Evolutionary conservation across 495 filamentous ascomycete species (phyloP), one percentile per base, ranked within the genome.

Genomic region (Staphylotrichum longicolle): DNA sequence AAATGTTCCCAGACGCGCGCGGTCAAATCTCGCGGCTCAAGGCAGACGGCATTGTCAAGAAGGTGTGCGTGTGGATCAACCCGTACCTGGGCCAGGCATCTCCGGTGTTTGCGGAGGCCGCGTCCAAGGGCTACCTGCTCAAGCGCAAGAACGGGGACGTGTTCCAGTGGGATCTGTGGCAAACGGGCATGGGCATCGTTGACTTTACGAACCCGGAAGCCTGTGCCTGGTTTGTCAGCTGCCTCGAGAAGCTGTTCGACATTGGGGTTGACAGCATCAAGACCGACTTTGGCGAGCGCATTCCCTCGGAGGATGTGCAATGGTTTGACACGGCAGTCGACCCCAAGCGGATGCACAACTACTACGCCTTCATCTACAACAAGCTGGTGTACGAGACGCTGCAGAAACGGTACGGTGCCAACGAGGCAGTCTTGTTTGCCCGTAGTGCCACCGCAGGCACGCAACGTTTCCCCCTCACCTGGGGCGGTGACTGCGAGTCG

Each of bases 161-260:
- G 30, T 90, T 82, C 80, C 86, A 90, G 72, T 89, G 86, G 85
- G 87, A 89, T 65, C 72, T 87, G 41, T 90, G 87, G 87, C 86
- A 89, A 67, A 83, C 85, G 20, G 87, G 87, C 40, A 91, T 91
- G 87, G 86, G 86, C 3, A 74, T 90, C 4, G 77, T 90, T 8
- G 88, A 89, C 66, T 88, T 90, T 72, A 90, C 87, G 5, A 90
- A 90, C 68, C 88, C 86, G 2, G 80, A 78, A 27, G 87, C 87
- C 7, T 79, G 78, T 53, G 66, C 74, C 15, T 90, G 87, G 87
- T 90, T 80, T 65, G 72, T 71, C 58, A 62, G 61, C 3, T 85
- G 86, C 62, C 71, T 90, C 8, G 74, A 84, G 37, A 74, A 71
- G 3, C 80, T 90, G 2, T 85, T 88, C 68, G 81, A 86, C 50